These are phyloP conservation scores for Dictyostelium intermedium DNA, from an alignment of 78 protist species.

Conservation along the genomic window DNA sequence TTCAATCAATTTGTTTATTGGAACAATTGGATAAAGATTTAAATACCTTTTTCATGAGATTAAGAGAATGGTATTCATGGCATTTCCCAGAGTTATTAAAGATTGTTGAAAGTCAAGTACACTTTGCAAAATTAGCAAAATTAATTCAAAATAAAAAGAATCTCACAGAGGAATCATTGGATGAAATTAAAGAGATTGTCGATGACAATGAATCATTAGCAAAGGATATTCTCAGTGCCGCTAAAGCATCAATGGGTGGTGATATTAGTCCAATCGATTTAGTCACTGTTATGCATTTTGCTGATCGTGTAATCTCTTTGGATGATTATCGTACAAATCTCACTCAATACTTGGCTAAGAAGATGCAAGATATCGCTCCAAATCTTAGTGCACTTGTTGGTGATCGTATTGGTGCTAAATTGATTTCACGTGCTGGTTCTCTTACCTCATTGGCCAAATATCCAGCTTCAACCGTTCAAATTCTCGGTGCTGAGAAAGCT, in stretches of 20 bases:
- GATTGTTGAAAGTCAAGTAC: conserved; percentile 92
- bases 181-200: conserved; percentile 62
- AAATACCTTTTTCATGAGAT: conserved; percentile 98
- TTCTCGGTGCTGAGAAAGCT: conserved; percentile 99
- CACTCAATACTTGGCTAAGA: conserved; percentile 90
- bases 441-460: conserved; percentile 97
- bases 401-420: conserved; percentile 92
- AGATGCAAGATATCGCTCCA: conserved; percentile 98
- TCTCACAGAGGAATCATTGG: conserved; percentile 38
- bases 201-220: conserved; percentile 85
- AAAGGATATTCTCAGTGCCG: conserved; percentile 85
- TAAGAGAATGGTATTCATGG: conserved; percentile 99
- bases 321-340: conserved; percentile 91
- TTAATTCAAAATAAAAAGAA: conserved; percentile 73
- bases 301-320: conserved; percentile 92
- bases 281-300: conserved; percentile 86
- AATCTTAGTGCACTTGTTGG: conserved; percentile 97
- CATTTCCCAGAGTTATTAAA: conserved; percentile 99
- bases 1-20: conserved; percentile 95
- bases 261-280: conserved; percentile 83
- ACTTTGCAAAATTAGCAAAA: conserved; percentile 84
- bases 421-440: conserved; percentile 97
- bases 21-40: conserved; percentile 99
- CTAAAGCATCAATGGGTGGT: conserved; percentile 93
- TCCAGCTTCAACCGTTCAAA: conserved; percentile 99